Evolutionary conservation across 2,329 filamentous ascomycete species (phyloP).

Genomic region (Colletotrichum siamense): DNA sequence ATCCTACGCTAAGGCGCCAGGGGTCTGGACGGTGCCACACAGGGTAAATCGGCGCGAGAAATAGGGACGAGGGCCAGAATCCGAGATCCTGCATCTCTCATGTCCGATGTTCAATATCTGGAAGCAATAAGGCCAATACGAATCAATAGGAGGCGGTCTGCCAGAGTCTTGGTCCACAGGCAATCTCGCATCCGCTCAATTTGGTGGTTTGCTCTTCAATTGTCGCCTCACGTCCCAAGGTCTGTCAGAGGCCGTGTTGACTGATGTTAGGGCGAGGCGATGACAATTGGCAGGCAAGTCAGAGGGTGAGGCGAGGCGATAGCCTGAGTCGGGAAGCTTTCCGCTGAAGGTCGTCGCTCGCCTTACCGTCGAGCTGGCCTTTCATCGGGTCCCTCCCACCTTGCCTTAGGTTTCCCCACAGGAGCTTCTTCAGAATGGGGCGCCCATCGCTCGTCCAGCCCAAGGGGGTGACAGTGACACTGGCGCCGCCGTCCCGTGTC

Average conservation of each 20-base stretch:
- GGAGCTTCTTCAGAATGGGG: conserved; percentile 7
- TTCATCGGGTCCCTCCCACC: not conserved
- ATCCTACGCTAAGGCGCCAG: conserved; percentile 2
- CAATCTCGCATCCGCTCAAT: not conserved
- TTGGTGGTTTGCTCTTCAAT: not conserved
- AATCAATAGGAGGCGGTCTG: not conserved
- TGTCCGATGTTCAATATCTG: not conserved
- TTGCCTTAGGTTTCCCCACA: conserved; percentile 1
- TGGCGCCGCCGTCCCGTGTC: conserved; percentile 12
- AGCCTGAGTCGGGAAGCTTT: conserved; percentile 10
- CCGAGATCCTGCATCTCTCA: not conserved
- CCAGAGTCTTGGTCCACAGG: not conserved
- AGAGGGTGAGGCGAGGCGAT: not conserved
- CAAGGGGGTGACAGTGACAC: not conserved
- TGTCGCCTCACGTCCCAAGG: not conserved
- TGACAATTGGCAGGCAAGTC: not conserved
- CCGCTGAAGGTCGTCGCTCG: not conserved
- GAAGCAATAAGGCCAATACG: not conserved
- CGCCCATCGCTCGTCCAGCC: not conserved
- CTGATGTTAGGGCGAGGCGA: not conserved
- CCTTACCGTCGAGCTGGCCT: not conserved
- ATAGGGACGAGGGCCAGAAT: conserved; percentile 2
- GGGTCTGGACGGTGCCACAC: not conserved
- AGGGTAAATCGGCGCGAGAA: not conserved
- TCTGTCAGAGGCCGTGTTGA: not conserved